A percentile compares a stretch with the other conserved stretches of the same genome.
Conservation (phyloP, 169 alveolate species). For the Ichthyophthirius multifiliis region DNA sequence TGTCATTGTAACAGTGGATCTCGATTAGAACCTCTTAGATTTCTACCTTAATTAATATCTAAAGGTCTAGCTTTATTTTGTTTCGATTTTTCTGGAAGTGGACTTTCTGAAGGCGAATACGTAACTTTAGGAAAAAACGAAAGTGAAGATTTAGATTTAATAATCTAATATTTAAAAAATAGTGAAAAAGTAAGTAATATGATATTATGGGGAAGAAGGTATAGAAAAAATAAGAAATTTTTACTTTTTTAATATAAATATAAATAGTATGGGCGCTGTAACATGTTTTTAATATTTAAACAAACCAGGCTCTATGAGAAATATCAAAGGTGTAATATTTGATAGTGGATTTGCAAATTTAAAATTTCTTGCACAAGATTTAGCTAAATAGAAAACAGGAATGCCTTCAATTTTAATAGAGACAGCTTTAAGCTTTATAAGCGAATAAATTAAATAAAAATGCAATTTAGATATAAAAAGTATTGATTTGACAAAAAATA, state of each 20-base stretch:
- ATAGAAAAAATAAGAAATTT: too few species aligned
- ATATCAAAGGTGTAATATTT: slow-evolving; percentile 25
- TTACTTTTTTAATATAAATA: too few species aligned
- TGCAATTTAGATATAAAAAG: slow-evolving; percentile 38
- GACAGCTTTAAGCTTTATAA: slow-evolving; percentile 26
- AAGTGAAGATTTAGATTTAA: slow-evolving; percentile 37
- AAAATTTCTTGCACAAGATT: slow-evolving; percentile 38
- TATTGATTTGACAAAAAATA: slow-evolving; percentile 34
- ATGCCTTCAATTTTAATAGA: slow-evolving; percentile 36
- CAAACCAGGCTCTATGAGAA: too few species aligned
- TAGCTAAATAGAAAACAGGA: slow-evolving; percentile 37
- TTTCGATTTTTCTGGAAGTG: slow-evolving; percentile 53
- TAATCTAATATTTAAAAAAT: slow-evolving; percentile 36
- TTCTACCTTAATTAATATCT: background rate
- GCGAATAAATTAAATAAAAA: slow-evolving; percentile 24
- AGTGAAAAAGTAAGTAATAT: slow-evolving; percentile 28
- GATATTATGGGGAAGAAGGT: slow-evolving; percentile 51
- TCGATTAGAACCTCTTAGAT: background rate
- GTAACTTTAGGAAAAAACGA: slow-evolving; percentile 48
- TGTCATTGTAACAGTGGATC: slow-evolving; percentile 6
- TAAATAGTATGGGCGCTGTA: slow-evolving; percentile 55
- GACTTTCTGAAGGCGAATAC: slow-evolving; percentile 51
- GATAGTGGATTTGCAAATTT: slow-evolving; percentile 47
- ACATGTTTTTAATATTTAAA: slow-evolving; percentile 44
- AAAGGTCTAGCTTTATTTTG: slow-evolving; percentile 33